phyloP scores from a whole-genome alignment of 2,329 filamentous ascomycete genomes.

The Colletotrichum limetticola region DNA sequence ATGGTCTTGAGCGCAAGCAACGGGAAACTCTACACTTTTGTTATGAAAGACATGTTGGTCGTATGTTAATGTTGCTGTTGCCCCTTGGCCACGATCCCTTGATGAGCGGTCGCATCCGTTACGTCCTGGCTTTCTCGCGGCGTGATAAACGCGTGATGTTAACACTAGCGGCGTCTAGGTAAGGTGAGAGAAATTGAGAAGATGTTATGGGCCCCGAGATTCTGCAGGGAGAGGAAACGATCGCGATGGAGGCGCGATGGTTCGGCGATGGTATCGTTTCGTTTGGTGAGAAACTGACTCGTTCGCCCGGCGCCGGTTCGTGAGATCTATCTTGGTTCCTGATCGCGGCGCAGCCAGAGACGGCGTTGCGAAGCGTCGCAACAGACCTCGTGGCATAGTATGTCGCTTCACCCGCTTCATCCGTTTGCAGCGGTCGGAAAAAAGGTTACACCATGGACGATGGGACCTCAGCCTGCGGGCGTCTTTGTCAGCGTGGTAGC shows the following conservation, averaged over 20 bases:
- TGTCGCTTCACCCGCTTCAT: slow-evolving; percentile 11
- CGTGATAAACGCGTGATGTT: not conserved
- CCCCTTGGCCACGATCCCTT: not conserved
- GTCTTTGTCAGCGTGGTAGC: slow-evolving; percentile 25
- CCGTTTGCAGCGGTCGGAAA: slow-evolving; percentile 25
- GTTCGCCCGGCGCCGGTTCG: not conserved
- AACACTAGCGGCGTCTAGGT: not conserved
- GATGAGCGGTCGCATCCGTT: not conserved
- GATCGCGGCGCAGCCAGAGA: not conserved
- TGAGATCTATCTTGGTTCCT: not conserved
- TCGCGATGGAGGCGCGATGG: slow-evolving; percentile 5
- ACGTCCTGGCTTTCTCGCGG: not conserved
- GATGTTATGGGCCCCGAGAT: slow-evolving; percentile 7
- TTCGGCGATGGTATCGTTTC: not conserved
- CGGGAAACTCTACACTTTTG: not conserved
- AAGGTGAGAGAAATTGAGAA: too few species aligned
- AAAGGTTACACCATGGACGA: not conserved
- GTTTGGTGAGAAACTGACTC: slow-evolving; percentile 15
- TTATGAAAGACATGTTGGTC: not conserved
- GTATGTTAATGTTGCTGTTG: not conserved
- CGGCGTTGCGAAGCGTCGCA: not conserved
- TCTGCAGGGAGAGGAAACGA: not conserved
- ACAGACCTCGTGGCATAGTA: slow-evolving; percentile 1
- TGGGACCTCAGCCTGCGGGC: not conserved
- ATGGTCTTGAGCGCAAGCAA: not conserved